Evolutionary conservation across 179 eudicot species (phyloP), one percentile per base, ranked within the genome.

Genomic region (Silene coronaria): DNA sequence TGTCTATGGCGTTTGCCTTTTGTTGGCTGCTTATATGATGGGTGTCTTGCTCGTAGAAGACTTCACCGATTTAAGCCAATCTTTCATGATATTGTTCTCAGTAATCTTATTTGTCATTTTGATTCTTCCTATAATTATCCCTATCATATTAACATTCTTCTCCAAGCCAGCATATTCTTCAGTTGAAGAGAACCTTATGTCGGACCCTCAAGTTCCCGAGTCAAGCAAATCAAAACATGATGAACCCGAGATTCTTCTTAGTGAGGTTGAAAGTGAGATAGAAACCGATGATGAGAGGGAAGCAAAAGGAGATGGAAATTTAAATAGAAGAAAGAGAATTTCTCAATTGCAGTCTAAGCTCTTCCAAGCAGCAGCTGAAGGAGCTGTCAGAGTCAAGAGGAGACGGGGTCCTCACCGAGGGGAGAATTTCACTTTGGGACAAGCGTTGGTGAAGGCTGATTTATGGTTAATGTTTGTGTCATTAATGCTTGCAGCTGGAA

Each of bases 1-100:
- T 42, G 75, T 77, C 17, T 94, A 91, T 70, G 72, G 87, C n/a
- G 79, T 85, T 11, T 94, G 98, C 85, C 91, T 94, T 66, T 72
- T 91, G 24, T 80, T 94, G 34, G 98, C 98, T 70, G 90, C 96
- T 75, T 94, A 94, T 73, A 73, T 94, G 59, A 89, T 94, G 96
- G 94, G 88, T 4, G 87, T 94, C 80, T 88, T 94, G 98, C 87
- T 94, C 14, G 30, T 83, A 32, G 79, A 80, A 45, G 81, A 80
- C 32, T 23, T 63, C 67, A 63, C 67, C 27, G 36, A 12, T 3
- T 12, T 83, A 46, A 71, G 30, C 55, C 71, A 77, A 64, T 46
- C 71, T 46, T 17, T 59, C 6, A 32, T 89, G 70, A 83, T 81
- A 60, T 73, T 88, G 16, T 92, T 90, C 82, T 86, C 97, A 1